Evolutionary conservation across 345 rosid species (phyloP).

Genomic region (Eucalyptus shirleyi): DNA sequence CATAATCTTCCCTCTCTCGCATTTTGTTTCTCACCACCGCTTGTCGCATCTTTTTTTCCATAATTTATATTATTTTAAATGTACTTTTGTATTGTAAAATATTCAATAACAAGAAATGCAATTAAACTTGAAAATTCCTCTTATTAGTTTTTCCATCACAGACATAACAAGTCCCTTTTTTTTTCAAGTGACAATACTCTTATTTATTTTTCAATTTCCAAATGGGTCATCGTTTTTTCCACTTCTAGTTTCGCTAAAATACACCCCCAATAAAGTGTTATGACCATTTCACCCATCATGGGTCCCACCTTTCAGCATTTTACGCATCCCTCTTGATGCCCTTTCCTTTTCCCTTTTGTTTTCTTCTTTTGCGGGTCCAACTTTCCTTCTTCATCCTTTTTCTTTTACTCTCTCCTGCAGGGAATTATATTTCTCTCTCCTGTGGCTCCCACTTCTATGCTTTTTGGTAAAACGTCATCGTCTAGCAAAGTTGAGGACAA

Average conservation of each 20-base stretch:
- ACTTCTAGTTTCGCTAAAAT: not conserved
- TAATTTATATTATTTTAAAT: not conserved
- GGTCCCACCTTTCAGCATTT: not conserved
- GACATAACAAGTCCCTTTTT: not conserved
- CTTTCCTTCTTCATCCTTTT: not conserved
- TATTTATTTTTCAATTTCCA: not conserved
- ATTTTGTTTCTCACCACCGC: not conserved
- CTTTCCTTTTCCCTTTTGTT: not conserved
- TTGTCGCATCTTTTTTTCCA: not conserved
- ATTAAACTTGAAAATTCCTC: not conserved
- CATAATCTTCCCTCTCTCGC: rapidly evolving
- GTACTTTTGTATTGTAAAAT: not conserved
- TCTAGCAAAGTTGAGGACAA: not conserved
- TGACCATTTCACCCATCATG: not conserved
- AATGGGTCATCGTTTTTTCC: not conserved
- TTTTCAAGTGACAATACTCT: not conserved
- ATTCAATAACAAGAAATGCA: not conserved
- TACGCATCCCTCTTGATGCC: not conserved
- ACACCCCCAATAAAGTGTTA: not conserved
- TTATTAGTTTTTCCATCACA: not conserved
- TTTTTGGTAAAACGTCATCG: not conserved
- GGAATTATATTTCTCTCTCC: not conserved
- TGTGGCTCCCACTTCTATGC: not conserved
- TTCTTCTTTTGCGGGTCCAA: not conserved
- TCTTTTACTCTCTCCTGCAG: not conserved